phyloP scores from a whole-genome alignment of 192 early-diverging fungal species.

The Podila epicladia region DNA sequence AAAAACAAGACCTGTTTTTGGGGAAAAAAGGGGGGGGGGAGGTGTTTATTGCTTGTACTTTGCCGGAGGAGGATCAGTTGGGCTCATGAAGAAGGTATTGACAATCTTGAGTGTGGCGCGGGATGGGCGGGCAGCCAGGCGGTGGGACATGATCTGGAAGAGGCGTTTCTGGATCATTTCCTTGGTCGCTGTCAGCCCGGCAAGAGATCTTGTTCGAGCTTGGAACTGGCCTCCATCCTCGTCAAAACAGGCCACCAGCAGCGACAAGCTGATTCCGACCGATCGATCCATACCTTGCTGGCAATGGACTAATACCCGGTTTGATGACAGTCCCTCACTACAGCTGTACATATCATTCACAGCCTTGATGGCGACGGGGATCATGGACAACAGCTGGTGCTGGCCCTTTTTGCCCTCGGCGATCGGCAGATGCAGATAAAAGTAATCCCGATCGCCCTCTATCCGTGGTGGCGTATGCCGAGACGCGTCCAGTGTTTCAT shows the following conservation, averaged over 20 bases:
- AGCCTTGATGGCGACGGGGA: slow-evolving; percentile 69
- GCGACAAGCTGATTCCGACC: slow-evolving; percentile 78
- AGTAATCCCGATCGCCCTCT: slow-evolving; percentile 5
- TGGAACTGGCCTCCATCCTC: slow-evolving; percentile 12
- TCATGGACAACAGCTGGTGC: slow-evolving; percentile 62
- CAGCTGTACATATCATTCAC: slow-evolving; percentile 48
- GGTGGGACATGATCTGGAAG: slow-evolving; percentile 71
- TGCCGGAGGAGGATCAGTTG: slow-evolving; percentile 41
- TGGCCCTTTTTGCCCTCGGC: slow-evolving; percentile 93
- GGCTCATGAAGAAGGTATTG: slow-evolving; percentile 77
- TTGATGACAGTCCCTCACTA: slow-evolving; percentile 4
- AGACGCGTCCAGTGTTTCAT: background rate
- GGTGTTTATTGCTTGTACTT: slow-evolving; percentile 18
- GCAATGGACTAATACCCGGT: slow-evolving; percentile 78
- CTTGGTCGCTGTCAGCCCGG: slow-evolving; percentile 57
- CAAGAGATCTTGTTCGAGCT: slow-evolving; percentile 7
- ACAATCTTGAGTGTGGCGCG: slow-evolving; percentile 82
- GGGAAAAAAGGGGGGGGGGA: too few species aligned
- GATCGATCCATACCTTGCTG: slow-evolving; percentile 84
- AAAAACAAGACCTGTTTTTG: too few species aligned
- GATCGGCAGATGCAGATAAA: slow-evolving; percentile 79
- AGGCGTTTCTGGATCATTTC: slow-evolving; percentile 71
- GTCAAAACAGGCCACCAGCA: slow-evolving; percentile 70
- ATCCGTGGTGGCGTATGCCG: background rate
- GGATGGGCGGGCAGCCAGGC: slow-evolving; percentile 73